Evolutionary conservation across 306 rosid genomes (phyloP), one percentile per base, ranked within the genome.

Genomic region (Dryas drummondii): DNA sequence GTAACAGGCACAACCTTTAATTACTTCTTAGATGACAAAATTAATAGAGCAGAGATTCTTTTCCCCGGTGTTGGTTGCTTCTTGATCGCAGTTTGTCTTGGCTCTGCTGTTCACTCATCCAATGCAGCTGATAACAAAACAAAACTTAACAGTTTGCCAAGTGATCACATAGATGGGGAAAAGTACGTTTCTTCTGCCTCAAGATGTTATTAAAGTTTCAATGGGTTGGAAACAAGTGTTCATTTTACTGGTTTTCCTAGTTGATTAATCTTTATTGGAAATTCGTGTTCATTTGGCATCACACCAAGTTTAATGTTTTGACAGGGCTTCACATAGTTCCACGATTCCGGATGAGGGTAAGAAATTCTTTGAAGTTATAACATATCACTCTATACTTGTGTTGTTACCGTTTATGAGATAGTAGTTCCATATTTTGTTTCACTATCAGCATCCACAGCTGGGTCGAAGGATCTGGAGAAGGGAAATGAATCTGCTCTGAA

Each of bases 51-150:
- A 6, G 89, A 89, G 82, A 86, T 93, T 77, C 92, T 91, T 83
- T 93, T 93, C 83, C 87, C 97, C 1, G 98, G 98, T 37, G 98
- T 93, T 75, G 98, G 78, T 70, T 91, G 97, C 89, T 93, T 93
- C 85, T 82, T 93, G 81, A 67, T 91, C 37, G 98, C 97, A 2
- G 97, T 91, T 69, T 93, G 92, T 81, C 87, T 91, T 64, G 98
- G 96, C 57, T 88, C 93, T 73, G 86, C 86, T 72, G 92, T 93
- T 76, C 97, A 93, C 85, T 80, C 96, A 71, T 93, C 98, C 75
- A 93, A 93, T 80, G 84, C 88, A 58, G 83, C 91, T 73, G 98
- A 93, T 84, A 88, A 91, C 60, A 82, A 87, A 71, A 87, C 73
- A 72, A 93, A 93, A 85, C 97, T 93, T 63, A 57, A 80, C 0